A percentile compares a stretch with the other conserved stretches of the same genome.
Conservation (phyloP, 2,329 filamentous ascomycete species). For the Didymella pomorum region DNA sequence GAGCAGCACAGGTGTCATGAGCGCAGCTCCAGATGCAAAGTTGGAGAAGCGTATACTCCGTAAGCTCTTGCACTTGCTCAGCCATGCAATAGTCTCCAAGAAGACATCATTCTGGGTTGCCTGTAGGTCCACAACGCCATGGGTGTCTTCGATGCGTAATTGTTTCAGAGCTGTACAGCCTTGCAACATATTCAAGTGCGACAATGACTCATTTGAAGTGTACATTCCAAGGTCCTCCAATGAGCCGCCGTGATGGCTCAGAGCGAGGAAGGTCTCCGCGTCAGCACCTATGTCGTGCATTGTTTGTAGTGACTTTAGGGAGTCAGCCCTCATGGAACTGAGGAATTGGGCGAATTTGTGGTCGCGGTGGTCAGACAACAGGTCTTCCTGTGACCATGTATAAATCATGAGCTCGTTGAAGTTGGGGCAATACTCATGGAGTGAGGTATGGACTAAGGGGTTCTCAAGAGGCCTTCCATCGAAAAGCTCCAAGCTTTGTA, state of each 20-base stretch:
- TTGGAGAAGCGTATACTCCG: slow-evolving; percentile 60
- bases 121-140: slow-evolving; percentile 57
- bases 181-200: slow-evolving; percentile 59
- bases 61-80: slow-evolving; percentile 62
- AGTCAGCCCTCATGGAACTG: slow-evolving; percentile 62
- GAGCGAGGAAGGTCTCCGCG: slow-evolving; percentile 61
- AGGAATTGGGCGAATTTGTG: slow-evolving; percentile 67
- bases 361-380: slow-evolving; percentile 60
- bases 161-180: slow-evolving; percentile 59
- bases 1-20: slow-evolving; percentile 60
- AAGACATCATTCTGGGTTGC: slow-evolving; percentile 62
- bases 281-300: slow-evolving; percentile 65
- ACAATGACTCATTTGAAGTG: slow-evolving; percentile 59
- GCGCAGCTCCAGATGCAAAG: slow-evolving; percentile 61
- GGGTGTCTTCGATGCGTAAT: slow-evolving; percentile 59
- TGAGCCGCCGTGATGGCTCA: slow-evolving; percentile 63
- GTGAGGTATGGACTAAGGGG: slow-evolving; percentile 61
- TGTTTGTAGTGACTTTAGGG: slow-evolving; percentile 66
- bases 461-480: slow-evolving; percentile 67
- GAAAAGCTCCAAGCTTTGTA: slow-evolving; percentile 67
- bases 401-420: slow-evolving; percentile 69
- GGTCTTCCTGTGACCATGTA: slow-evolving; percentile 50
- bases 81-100: slow-evolving; percentile 62
- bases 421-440: slow-evolving; percentile 66
- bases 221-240: slow-evolving; percentile 63